Base-by-base conservation (phyloP, 2,329 filamentous ascomycete genomes). In the Fusarium papillatum region DNA sequence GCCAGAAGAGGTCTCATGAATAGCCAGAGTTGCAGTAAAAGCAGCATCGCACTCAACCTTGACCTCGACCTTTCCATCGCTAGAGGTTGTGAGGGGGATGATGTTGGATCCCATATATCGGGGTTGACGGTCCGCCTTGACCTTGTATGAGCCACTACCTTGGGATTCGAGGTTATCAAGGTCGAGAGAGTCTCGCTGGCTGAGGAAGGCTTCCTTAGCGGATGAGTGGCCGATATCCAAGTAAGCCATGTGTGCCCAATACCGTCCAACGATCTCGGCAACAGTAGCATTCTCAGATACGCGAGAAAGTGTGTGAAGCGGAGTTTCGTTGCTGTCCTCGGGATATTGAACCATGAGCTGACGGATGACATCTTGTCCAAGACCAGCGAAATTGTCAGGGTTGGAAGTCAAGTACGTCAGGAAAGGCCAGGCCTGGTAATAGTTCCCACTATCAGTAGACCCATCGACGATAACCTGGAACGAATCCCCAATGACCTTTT, bases 161-260 rank as follows among this genome's bases (percentile, higher is more conserved):
- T 62, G 59, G 4, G 59, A 29, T 6, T 62, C 59, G 19, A 62
- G 59, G 19, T 43, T 62, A n/a, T 34, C 59, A 31, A 41, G 34
- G 17, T 43, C 22, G 11, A 62, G 24, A 0, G 59, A 11, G 19
- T 31, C 59, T 0, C 11, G 38, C 2, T 43, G 36, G 24, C 38
- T 62, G 2, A 43, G 17, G 19, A 62, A 62, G 11, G 38, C 24
- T 41, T 43, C 36, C 5, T 62, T 62, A 4, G 38, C 59, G 5
- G 36, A n/a, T n/a, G 59, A 26, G 3, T 62, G 59, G 17, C 59
- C 59, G 19, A 62, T 41, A 62, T 41, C 59, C 4, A 62, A 24
- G 11, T 62, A 62, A 4, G 59, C 59, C 59, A 62, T 62, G 36
- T 62, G 59, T 11, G 59, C 38, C 59, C 59, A 62, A 22, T 62